Conservation (phyloP, 768 basidiomycete species). For the Termitomyces sp. region DNA sequence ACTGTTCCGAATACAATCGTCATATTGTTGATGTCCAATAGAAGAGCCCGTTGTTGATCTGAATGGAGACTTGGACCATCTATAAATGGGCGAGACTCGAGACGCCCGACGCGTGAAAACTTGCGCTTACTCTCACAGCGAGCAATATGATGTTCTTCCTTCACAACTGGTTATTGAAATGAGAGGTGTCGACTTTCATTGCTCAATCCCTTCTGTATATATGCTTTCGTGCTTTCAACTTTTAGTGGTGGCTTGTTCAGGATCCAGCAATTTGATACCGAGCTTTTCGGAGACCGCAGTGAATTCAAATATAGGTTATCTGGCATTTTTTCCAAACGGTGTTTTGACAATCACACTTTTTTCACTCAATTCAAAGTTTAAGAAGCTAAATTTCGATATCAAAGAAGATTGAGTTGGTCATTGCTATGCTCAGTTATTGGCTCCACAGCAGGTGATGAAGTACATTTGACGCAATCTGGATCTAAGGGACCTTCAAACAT, state of each 20-base stretch:
- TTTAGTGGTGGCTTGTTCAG: background rate
- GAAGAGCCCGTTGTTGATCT: background rate
- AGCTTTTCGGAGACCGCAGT: too few species aligned
- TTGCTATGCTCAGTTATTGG: background rate
- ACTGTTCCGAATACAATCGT: background rate
- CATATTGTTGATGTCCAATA: background rate
- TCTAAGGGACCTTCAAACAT: too few species aligned
- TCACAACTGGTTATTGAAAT: background rate
- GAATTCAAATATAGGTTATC: background rate
- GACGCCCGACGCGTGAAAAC: background rate
- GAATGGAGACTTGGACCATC: background rate
- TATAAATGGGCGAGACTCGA: background rate
- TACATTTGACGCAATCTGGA: background rate
- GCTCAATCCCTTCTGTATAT: background rate
- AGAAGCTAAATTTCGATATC: background rate
- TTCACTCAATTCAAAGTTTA: background rate
- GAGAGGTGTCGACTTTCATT: too few species aligned
- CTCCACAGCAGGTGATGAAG: background rate
- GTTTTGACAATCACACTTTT: background rate
- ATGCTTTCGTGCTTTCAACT: background rate
- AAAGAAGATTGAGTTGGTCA: too few species aligned
- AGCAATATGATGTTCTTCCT: background rate
- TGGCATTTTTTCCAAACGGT: background rate
- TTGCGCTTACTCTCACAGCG: background rate
- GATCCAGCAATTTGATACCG: background rate